A percentile compares a stretch with the other conserved stretches of the same genome.
Conservation (phyloP, 352 stramenopile species). For the Blastocystis sp. region DNA sequence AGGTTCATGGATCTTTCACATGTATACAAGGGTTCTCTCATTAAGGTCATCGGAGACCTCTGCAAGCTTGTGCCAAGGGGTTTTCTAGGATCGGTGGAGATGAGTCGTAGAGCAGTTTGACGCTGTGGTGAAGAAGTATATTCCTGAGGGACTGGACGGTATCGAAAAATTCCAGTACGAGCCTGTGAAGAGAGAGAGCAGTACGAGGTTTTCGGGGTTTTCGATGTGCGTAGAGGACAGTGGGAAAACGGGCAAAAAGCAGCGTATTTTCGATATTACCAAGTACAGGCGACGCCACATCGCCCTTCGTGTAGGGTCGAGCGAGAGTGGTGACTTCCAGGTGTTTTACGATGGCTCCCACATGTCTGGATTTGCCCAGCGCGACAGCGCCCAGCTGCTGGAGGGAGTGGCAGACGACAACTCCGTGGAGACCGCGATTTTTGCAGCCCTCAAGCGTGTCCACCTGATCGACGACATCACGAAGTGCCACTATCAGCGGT, state of each 20-base stretch:
- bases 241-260: conserved; percentile 24
- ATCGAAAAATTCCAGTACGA: conserved; percentile 47
- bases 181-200: neutral
- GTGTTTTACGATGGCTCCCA: conserved; percentile 51
- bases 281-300: conserved; percentile 53
- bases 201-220: neutral
- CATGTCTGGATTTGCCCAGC: conserved; percentile 45
- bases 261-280: conserved; percentile 52
- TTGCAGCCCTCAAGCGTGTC: conserved; percentile 23
- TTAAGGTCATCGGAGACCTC: conserved; percentile 46
- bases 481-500: conserved; percentile 49
- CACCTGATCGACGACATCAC: conserved; percentile 57
- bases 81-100: neutral
- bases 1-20: conserved; percentile 1
- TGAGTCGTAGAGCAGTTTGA: conserved; percentile 20
- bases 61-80: conserved; percentile 16
- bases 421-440: conserved; percentile 29
- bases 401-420: conserved; percentile 41
- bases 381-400: conserved; percentile 3
- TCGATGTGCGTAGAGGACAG: neutral
- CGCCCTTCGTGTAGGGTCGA: neutral
- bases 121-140: conserved; percentile 22
- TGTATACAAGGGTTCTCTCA: conserved; percentile 25
- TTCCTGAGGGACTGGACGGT: conserved; percentile 48
- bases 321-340: neutral